These are phyloP conservation scores for Scenedesmus sp. DNA, from an alignment of 163 green algal genomes.

Conservation along the genomic window DNA sequence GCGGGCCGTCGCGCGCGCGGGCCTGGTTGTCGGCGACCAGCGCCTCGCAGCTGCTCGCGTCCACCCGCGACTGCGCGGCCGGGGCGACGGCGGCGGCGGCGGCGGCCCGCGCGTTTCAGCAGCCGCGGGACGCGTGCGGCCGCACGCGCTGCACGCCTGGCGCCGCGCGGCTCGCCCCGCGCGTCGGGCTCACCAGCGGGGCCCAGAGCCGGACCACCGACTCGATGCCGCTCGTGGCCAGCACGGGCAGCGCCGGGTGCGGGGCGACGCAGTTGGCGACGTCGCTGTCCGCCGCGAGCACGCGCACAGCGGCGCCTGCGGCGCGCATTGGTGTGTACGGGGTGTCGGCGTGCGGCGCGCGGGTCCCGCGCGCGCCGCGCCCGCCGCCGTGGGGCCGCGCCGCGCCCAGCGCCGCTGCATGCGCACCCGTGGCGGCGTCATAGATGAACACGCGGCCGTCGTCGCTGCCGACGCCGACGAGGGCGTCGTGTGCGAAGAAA, in stretches of 20 bases:
- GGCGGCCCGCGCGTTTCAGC: neutral
- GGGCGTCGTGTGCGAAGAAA: conserved; percentile 68
- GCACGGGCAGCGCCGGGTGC: conserved; percentile 77
- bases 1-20: conserved; percentile 54
- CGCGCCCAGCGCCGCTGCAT: conserved; percentile 47
- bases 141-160: neutral
- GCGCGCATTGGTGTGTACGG: conserved; percentile 62
- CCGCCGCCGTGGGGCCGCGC: no score
- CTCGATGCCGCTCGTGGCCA: conserved; percentile 90
- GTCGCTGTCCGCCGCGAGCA: conserved; percentile 57
- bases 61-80: neutral
- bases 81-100: no score
- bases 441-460: conserved; percentile 88
- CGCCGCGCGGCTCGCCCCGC: no score
- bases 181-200: conserved; percentile 25
- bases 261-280: conserved; percentile 84
- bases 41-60: conserved; percentile 35
- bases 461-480: conserved; percentile 84
- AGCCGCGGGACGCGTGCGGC: no score
- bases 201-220: conserved; percentile 68
- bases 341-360: no score
- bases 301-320: conserved; percentile 50
- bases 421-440: conserved; percentile 51
- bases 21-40: conserved; percentile 58
- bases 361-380: no score